Evolutionary conservation across 2,329 filamentous ascomycete genomes (phyloP), one percentile per base, ranked within the genome.

Genomic region (Hypoxylon sp.): DNA sequence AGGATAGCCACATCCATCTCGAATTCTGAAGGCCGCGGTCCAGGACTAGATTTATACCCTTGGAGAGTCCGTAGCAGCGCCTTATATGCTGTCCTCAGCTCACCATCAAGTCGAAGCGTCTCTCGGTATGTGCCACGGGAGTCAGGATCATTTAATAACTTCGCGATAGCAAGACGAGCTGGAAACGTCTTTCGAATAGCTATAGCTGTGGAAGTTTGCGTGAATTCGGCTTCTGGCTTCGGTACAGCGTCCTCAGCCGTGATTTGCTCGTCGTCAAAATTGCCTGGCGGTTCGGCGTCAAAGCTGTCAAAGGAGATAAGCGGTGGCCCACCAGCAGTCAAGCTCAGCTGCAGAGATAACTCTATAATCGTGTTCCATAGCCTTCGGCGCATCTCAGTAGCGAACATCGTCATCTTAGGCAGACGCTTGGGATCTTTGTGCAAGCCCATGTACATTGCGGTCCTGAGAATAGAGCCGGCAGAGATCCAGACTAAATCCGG

Each of bases 321-420:
- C 0, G 85, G 82, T 2, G 84, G 79, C 0, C 82, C 83, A 0
- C 86, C 86, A 0, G 82, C 81, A 15, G 76, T 76, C 39, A 87
- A 67, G 47, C 84, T 84, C 1, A 83, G 79, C 31, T 84, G 82
- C 0, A 87, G 65, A 0, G 75, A 70, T 0, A 87, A 54, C 71
- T 88, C 86, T 0, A 87, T 69, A 17, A 87, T 81, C 0, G 85
- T 86, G 47, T 84, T 84, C 86, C 86, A 88, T 2, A 88, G 65
- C 7, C 86, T 78, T 4, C 85, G 79, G 1, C 84, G 81, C 76
- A 86, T 83, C 74, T 88, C 85, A 0, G 79, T 75, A 0, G 77
- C 75, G 42, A 82, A 79, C 0, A 71, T 65, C 0, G 76, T 74
- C 1, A 75, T 78, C 13, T 75, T 76, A 0, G 80, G 77, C 0